These are phyloP conservation scores for Euryodendron excelsum DNA, from an alignment of 148 eudicot species.

Conservation along the genomic window DNA sequence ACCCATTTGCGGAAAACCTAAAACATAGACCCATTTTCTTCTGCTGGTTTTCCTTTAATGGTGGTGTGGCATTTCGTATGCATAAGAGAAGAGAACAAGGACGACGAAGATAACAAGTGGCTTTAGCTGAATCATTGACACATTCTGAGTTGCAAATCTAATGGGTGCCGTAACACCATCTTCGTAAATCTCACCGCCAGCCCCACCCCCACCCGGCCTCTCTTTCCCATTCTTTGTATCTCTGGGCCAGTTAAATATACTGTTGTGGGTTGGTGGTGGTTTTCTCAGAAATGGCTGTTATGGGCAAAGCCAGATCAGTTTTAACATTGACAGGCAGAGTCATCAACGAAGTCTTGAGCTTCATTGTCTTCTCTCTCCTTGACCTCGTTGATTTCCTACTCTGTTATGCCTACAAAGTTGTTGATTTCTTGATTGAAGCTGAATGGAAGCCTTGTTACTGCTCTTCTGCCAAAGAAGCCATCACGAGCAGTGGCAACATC, in stretches of 20 bases:
- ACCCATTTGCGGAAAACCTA: not conserved
- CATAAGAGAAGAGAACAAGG: not conserved
- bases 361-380: constrained; percentile 54
- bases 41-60: not conserved
- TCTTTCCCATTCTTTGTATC: not conserved
- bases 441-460: constrained; percentile 88
- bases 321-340: constrained; percentile 32
- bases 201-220: not conserved
- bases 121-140: not conserved
- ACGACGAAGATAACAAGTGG: not conserved
- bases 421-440: constrained; percentile 63
- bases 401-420: constrained; percentile 50
- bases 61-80: not conserved
- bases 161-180: not conserved
- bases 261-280: constrained; percentile 51
- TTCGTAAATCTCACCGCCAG: constrained; percentile 14
- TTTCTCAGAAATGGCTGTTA: constrained; percentile 6
- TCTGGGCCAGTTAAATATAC: too few species aligned
- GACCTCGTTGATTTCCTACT: constrained; percentile 63
- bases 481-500: constrained; percentile 58
- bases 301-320: constrained; percentile 23
- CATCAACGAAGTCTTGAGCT: constrained; percentile 52
- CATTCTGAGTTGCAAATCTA: too few species aligned
- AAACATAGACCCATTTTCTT: not conserved
- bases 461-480: constrained; percentile 43